Evolutionary conservation across 495 filamentous ascomycete species (phyloP), one percentile per base, ranked within the genome.

Genomic region (Saxispiralis lemnorum): DNA sequence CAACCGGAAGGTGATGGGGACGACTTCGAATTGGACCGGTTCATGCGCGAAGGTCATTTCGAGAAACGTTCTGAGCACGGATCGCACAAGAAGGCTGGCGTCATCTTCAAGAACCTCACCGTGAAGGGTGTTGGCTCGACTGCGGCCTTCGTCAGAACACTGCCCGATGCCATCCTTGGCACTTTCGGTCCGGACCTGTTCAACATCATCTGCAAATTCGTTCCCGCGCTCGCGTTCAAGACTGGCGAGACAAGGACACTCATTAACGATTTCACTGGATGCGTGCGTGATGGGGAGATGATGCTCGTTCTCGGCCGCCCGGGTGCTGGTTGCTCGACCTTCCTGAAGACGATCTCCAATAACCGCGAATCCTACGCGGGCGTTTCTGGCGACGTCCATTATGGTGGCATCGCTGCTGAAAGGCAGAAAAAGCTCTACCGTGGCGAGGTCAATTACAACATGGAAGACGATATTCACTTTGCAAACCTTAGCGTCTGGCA

Each of bases 131-230:
- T 79, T 7, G 70, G 75, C 42, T 73, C 73, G 7, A 75, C 73
- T 1, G 66, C 79, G 0, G 72, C 70, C 1, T 81, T 81, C 47
- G 80, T 82, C 14, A 72, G 75, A 14, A 84, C 82, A 0, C 64
- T 92, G 0, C 83, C 82, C 2, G 70, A 83, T 51, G 83, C 83
- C 5, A 69, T 92, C 39, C 43, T 83, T n/a, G 79, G 82, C 4
- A 85, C 81, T 0, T 88, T 92, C 57, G 83, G 83, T 0, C 83
- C 82, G 0, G 83, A 92, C 62, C 56, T 88, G 11, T 92, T 85
- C 51, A 67, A 65, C 13, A 62, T 82, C n/a, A 47, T 87, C 18
- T 69, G 70, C 33, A 57, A 64, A 5, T 81, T 75, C 49, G 63
- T 86, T 32, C 81, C 83, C 0, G 61, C 59, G n/a, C 53, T 85